phyloP scores from a whole-genome alignment of 1,139 yeast genomes.

The Blastobotrys petasosporus region DNA sequence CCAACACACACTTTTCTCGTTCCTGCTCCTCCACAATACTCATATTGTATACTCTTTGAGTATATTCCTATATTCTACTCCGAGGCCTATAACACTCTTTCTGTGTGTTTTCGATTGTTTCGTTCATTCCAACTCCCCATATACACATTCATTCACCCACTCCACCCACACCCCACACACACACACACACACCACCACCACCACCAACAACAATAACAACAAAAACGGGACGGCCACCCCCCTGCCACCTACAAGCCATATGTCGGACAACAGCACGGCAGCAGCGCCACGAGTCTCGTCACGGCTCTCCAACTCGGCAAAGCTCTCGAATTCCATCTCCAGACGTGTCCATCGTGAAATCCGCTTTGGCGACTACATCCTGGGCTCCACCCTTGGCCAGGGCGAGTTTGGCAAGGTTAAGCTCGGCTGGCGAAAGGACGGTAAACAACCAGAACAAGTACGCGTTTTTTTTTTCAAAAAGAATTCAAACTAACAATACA shows the following conservation, averaged over 20 bases:
- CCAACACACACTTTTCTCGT: no score
- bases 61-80: no score
- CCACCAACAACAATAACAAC: not conserved
- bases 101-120: not conserved
- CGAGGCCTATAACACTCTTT: no score
- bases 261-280: not conserved
- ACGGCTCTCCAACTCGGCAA: constrained; percentile 25
- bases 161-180: not conserved
- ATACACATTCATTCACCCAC: not conserved
- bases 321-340: constrained; percentile 24
- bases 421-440: constrained; percentile 91
- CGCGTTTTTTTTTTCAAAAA: constrained; percentile 34
- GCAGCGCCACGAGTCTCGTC: constrained; percentile 25
- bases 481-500: constrained; percentile 33
- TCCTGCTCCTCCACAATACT: no score
- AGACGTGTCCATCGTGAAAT: constrained; percentile 30
- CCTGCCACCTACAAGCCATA: no score
- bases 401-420: constrained; percentile 98
- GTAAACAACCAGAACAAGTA: constrained; percentile 46
- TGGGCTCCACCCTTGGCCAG: constrained; percentile 94
- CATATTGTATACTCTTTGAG: no score
- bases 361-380: constrained; percentile 78
- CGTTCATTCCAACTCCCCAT: not conserved
- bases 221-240: not conserved
- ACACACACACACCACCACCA: not conserved